Percentiles rank a stretch among this genome's conserved stretches.
These are phyloP conservation scores for Lycium barbarum DNA, from an alignment of 257 asterid genomes.

Conservation along the genomic window DNA sequence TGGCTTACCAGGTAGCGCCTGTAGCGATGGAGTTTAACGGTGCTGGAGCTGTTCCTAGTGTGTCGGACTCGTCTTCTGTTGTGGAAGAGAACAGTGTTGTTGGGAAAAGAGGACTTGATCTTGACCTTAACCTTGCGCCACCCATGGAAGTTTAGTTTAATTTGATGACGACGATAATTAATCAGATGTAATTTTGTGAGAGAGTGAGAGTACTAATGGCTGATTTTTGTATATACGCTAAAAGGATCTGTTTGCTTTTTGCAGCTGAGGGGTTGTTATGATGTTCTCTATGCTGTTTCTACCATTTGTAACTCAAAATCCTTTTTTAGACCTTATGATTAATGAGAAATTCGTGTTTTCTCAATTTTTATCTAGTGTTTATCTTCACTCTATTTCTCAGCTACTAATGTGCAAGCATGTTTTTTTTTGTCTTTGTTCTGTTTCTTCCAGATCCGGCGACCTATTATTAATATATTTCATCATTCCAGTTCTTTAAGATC, in stretches of 20 bases:
- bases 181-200: neutral
- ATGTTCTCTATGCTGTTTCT: conserved; percentile 50
- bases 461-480: neutral
- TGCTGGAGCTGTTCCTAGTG: conserved; percentile 55
- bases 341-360: conserved; percentile 35
- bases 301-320: conserved; percentile 29
- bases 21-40: conserved; percentile 39
- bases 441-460: neutral
- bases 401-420: neutral
- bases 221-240: conserved; percentile 49
- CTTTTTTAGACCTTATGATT: neutral
- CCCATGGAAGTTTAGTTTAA: conserved; percentile 55
- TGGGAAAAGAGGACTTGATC: conserved; percentile 60
- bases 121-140: conserved; percentile 85
- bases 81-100: conserved; percentile 72
- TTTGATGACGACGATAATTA: neutral
- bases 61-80: conserved; percentile 79
- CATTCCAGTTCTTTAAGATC: neutral
- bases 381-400: conserved; percentile 14
- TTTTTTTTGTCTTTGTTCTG: neutral
- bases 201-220: conserved; percentile 43
- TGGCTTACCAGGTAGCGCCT: conserved; percentile 33
- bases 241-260: conserved; percentile 29
- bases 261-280: conserved; percentile 40
- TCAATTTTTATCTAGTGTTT: neutral